A percentile compares a stretch with the other conserved stretches of the same genome.
Conservation (phyloP, 768 basidiomycete genomes). For the Rhodotorula sphaerocarpa region DNA sequence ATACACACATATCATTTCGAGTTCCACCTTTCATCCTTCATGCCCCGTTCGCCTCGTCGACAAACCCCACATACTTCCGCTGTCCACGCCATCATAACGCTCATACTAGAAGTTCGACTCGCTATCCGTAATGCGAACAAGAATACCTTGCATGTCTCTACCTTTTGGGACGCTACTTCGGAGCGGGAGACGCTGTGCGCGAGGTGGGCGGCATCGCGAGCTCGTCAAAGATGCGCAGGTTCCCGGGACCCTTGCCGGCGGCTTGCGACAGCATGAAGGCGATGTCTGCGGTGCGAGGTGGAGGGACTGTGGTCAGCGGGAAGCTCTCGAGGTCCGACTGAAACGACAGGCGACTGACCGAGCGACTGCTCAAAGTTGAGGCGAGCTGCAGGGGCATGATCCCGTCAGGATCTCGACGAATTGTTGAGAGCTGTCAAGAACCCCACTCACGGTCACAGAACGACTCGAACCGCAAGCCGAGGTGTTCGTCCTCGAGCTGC, state of each 20-base stretch:
- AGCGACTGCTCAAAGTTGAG: slow-evolving; percentile 37
- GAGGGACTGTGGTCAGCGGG: neutral
- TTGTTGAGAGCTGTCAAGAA: no score
- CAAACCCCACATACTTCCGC: no score
- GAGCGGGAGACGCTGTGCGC: neutral
- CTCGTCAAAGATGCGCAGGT: slow-evolving; percentile 21
- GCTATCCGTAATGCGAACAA: no score
- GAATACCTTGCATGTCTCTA: neutral
- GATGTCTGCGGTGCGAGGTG: slow-evolving; percentile 51
- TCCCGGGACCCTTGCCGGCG: slow-evolving; percentile 45
- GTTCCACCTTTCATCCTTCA: no score
- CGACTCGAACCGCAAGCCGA: slow-evolving; percentile 85
- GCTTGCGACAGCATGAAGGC: slow-evolving; percentile 79
- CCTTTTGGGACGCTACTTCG: neutral
- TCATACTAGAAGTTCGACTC: no score
- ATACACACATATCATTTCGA: no score
- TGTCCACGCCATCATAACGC: no score
- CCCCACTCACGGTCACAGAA: slow-evolving; percentile 70
- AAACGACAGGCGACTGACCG: neutral
- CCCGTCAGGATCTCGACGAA: neutral
- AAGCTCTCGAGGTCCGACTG: neutral
- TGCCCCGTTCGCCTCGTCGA: no score
- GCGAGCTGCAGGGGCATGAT: slow-evolving; percentile 5
- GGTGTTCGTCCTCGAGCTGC: slow-evolving; percentile 79
- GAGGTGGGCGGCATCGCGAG: slow-evolving; percentile 9